phyloP scores from a whole-genome alignment of 345 rosid species.

The Hirschfeldia incana region DNA sequence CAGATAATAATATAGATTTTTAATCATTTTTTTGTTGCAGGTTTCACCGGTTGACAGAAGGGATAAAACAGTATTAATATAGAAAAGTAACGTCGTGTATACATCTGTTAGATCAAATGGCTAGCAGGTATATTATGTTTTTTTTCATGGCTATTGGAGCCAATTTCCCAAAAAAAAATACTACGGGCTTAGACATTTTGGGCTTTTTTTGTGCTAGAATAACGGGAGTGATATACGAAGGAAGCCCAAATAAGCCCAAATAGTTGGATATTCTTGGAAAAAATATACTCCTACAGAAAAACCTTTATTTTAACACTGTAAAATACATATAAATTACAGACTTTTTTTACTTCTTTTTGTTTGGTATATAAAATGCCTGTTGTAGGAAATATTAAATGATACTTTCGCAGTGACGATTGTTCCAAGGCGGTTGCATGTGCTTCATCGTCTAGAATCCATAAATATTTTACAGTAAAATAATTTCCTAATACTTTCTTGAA shows the following conservation, averaged over 20 bases:
- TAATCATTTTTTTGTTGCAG: too few species aligned
- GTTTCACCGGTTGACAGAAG: too few species aligned
- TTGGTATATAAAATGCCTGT: background rate
- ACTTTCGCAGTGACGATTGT: constrained; percentile 30
- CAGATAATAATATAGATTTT: too few species aligned
- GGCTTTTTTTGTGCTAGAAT: background rate
- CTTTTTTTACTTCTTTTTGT: background rate
- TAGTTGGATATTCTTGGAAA: too few species aligned
- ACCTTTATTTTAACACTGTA: too few species aligned
- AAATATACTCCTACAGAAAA: too few species aligned
- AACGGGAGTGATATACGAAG: background rate
- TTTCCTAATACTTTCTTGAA: background rate
- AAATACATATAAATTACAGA: background rate
- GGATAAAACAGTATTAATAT: too few species aligned
- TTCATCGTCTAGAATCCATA: background rate
- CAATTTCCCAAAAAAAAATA: too few species aligned
- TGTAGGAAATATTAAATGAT: constrained; percentile 27
- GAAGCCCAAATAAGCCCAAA: background rate
- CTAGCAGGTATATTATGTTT: too few species aligned
- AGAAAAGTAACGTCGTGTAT: too few species aligned
- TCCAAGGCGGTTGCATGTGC: constrained; percentile 37
- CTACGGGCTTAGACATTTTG: background rate
- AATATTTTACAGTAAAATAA: background rate
- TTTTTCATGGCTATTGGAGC: too few species aligned
- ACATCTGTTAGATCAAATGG: too few species aligned